Percentiles rank a stretch among this genome's conserved stretches.
These are phyloP conservation scores for Clavispora santaluciae DNA, from an alignment of 805 yeast genomes.

Conservation along the genomic window DNA sequence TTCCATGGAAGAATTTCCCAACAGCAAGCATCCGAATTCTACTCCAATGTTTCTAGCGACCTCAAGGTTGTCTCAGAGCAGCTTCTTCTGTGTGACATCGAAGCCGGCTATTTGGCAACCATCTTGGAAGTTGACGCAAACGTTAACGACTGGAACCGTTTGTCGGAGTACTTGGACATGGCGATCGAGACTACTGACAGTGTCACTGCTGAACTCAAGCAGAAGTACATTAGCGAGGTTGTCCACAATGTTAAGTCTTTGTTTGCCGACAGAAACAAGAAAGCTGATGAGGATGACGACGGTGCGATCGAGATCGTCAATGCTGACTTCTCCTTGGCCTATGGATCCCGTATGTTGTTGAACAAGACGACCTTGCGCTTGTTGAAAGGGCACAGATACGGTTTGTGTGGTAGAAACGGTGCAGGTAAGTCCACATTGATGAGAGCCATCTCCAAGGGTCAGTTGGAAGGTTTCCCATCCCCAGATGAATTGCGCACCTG, in stretches of 20 bases:
- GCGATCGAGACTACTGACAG: conserved; percentile 13
- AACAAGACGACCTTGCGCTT: conserved; percentile 88
- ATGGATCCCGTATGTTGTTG: conserved; percentile 94
- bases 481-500: conserved; percentile 83
- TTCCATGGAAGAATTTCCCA: conserved; percentile 69
- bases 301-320: conserved; percentile 91
- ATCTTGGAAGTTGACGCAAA: conserved; percentile 38
- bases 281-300: conserved; percentile 53
- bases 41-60: conserved; percentile 17
- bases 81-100: conserved; percentile 19
- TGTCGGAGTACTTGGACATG: conserved; percentile 49
- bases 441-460: conserved; percentile 96
- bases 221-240: conserved; percentile 38
- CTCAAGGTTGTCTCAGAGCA: conserved; percentile 24
- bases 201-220: conserved; percentile 25
- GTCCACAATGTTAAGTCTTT: conserved; percentile 47
- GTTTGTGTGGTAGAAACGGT: conserved; percentile 97
- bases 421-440: conserved; percentile 97
- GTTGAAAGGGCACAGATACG: conserved; percentile 93
- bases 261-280: conserved; percentile 42
- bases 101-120: conserved; percentile 44
- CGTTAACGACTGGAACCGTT: conserved; percentile 44
- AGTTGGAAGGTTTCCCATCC: conserved; percentile 95
- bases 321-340: conserved; percentile 92
- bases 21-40: conserved; percentile 48